phyloP scores from a whole-genome alignment of 805 yeast genomes.

The Saturnispora hagleri region DNA sequence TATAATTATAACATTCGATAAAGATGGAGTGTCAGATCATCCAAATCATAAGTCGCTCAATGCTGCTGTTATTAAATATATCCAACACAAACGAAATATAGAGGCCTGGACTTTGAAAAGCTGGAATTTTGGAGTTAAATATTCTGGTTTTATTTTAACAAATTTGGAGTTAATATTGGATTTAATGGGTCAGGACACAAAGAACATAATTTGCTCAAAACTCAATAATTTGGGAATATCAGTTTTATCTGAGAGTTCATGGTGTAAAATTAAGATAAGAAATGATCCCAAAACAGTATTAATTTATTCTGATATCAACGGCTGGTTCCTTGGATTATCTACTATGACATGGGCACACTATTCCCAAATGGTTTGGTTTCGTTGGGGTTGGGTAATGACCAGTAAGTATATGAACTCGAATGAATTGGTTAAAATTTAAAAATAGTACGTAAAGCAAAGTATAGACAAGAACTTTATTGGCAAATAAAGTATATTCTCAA shows the following conservation, averaged over 20 bases:
- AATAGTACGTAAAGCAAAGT: neutral
- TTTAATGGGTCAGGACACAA: neutral
- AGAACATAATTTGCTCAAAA: neutral
- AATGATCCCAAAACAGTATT: slow-evolving; percentile 21
- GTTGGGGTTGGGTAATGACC: slow-evolving; percentile 76
- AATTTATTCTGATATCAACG: slow-evolving; percentile 32
- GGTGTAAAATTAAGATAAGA: neutral
- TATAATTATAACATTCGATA: slow-evolving; percentile 67
- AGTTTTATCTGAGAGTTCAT: neutral
- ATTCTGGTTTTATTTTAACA: slow-evolving; percentile 38
- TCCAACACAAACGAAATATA: slow-evolving; percentile 12
- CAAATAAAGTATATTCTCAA: neutral
- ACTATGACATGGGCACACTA: slow-evolving; percentile 79
- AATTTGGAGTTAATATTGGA: slow-evolving; percentile 20
- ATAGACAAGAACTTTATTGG: neutral
- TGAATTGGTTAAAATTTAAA: slow-evolving; percentile 37
- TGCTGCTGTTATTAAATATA: slow-evolving; percentile 37
- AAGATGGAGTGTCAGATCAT: slow-evolving; percentile 73
- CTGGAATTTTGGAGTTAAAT: slow-evolving; percentile 34
- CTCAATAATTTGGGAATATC: neutral
- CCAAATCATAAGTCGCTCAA: slow-evolving; percentile 71
- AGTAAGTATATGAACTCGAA: slow-evolving; percentile 75
- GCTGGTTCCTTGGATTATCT: slow-evolving; percentile 36
- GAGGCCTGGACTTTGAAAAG: slow-evolving; percentile 24
- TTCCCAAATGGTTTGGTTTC: slow-evolving; percentile 92